Conservation (phyloP, 441 rosid genomes). For the Adansonia gregorii region DNA sequence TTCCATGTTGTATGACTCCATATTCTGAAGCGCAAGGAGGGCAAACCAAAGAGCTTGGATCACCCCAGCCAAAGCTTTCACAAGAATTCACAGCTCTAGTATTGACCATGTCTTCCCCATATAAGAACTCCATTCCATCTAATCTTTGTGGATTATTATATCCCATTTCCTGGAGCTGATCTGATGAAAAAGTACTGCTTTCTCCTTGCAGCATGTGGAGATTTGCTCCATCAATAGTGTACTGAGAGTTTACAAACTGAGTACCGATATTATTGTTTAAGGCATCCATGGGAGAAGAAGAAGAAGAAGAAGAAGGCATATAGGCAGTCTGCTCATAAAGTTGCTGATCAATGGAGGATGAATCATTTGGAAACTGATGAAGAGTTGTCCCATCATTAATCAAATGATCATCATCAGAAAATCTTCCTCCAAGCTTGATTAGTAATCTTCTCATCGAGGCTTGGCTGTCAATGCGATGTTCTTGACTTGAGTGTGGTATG, state of each 20-base stretch:
- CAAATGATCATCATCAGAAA: conserved; percentile 37
- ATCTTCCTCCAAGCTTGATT: conserved; percentile 62
- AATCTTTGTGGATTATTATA: conserved; percentile 31
- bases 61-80: conserved; percentile 33
- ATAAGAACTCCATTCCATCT: conserved; percentile 56
- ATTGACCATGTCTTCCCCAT: conserved; percentile 35
- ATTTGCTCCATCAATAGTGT: conserved; percentile 29
- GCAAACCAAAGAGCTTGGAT: conserved; percentile 33
- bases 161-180: conserved; percentile 36
- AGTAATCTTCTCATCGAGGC: conserved; percentile 56
- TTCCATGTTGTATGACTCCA: conserved; percentile 35
- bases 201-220: conserved; percentile 40
- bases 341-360: conserved; percentile 24
- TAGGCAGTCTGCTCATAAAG: conserved; percentile 32
- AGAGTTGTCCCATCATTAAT: conserved; percentile 21
- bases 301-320: conserved; percentile 37
- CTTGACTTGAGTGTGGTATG: conserved; percentile 39
- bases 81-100: conserved; percentile 20
- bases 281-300: conserved; percentile 38
- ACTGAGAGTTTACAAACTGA: conserved; percentile 34
- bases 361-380: conserved; percentile 30
- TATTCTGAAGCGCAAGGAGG: conserved; percentile 36
- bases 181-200: conserved; percentile 29
- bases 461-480: conserved; percentile 45
- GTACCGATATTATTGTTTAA: conserved; percentile 18